A percentile compares a stretch with the other conserved stretches of the same genome.
phyloP scores from a whole-genome alignment of 805 yeast genomes.

The Schizosaccharomyces pombe region DNA sequence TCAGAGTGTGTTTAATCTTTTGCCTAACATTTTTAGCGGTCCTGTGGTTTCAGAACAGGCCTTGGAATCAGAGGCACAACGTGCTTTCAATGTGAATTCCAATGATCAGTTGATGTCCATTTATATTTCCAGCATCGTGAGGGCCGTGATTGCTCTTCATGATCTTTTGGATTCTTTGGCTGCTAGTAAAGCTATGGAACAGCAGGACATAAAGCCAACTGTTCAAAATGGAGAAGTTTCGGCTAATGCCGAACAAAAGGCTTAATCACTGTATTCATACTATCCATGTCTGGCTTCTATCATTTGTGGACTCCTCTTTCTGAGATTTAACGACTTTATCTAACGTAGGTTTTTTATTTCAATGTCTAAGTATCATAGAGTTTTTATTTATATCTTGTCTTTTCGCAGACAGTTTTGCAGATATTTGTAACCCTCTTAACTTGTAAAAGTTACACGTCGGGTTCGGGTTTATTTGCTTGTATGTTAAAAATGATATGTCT shows the following conservation, averaged over 20 bases:
- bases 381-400: too few species aligned
- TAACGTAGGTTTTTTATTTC: too few species aligned
- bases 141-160: conserved; percentile 90
- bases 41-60: conserved; percentile 7
- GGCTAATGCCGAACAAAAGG: neutral
- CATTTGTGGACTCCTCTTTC: too few species aligned
- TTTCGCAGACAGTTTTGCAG: too few species aligned
- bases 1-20: conserved; percentile 79
- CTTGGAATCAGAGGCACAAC: conserved; percentile 19
- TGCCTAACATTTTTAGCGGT: conserved; percentile 42
- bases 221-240: neutral
- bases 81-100: conserved; percentile 76
- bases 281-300: too few species aligned
- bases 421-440: too few species aligned
- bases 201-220: neutral
- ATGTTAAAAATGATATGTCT: too few species aligned
- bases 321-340: too few species aligned
- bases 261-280: neutral
- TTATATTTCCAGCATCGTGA: conserved; percentile 67
- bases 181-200: neutral
- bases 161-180: conserved; percentile 65
- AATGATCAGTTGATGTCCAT: conserved; percentile 91
- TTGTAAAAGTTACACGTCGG: too few species aligned
- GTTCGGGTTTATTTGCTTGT: too few species aligned
- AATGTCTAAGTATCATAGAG: too few species aligned